phyloP scores from a whole-genome alignment of 192 early-diverging fungal genomes.

The Coemansia sp. region DNA sequence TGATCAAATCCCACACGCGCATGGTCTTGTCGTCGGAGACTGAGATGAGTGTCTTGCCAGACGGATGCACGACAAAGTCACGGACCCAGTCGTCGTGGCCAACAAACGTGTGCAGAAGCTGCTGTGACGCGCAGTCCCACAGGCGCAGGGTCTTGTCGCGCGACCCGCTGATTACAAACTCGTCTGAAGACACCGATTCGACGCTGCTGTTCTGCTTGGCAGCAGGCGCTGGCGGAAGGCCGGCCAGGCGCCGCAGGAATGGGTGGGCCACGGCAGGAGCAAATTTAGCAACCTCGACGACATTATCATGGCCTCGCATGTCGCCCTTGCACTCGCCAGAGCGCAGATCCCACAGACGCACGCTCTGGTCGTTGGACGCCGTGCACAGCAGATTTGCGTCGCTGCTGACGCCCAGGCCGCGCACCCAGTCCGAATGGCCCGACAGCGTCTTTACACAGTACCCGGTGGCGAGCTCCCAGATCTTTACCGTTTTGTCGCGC shows the following conservation, averaged over 20 bases:
- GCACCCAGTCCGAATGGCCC: constrained; percentile 90
- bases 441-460: constrained; percentile 78
- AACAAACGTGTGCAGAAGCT: constrained; percentile 72
- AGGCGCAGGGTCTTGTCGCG: constrained; percentile 89
- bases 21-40: constrained; percentile 92
- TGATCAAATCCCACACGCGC: constrained; percentile 83
- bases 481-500: constrained; percentile 85
- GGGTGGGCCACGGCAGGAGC: constrained; percentile 67
- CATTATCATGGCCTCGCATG: constrained; percentile 89
- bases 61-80: constrained; percentile 78
- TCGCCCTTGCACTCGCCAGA: constrained; percentile 75
- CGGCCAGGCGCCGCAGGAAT: constrained; percentile 68
- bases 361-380: constrained; percentile 84
- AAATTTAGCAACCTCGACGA: constrained; percentile 91
- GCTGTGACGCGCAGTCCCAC: constrained; percentile 71
- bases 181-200: constrained; percentile 43
- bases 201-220: not conserved
- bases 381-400: constrained; percentile 75
- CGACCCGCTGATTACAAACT: constrained; percentile 77
- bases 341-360: constrained; percentile 76
- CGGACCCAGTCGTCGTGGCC: constrained; percentile 96
- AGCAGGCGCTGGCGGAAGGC: constrained; percentile 29
- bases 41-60: constrained; percentile 76
- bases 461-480: constrained; percentile 82
- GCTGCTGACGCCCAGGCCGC: constrained; percentile 63